These are phyloP conservation scores for Tieghemostelium lacteum DNA, from an alignment of 78 protist species.

Conservation along the genomic window DNA sequence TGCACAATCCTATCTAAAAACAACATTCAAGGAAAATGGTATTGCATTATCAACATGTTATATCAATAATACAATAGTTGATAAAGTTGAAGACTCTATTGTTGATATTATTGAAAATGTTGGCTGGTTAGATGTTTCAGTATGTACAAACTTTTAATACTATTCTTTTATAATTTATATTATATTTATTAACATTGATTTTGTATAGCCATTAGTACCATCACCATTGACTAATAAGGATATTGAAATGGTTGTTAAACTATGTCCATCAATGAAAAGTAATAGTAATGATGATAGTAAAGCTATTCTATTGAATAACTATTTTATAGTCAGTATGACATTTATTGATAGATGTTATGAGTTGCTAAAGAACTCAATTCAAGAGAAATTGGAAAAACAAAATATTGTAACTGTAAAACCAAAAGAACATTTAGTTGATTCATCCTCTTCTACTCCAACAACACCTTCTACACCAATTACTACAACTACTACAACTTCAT, in stretches of 20 bases:
- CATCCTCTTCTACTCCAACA: not conserved
- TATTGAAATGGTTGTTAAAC: constrained; percentile 7
- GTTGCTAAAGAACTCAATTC: constrained; percentile 28
- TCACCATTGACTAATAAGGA: constrained; percentile 50
- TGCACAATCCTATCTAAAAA: constrained; percentile 47
- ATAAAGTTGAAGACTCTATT: constrained; percentile 35
- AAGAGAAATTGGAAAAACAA: constrained; percentile 58
- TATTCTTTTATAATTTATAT: not conserved
- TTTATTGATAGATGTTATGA: constrained; percentile 62
- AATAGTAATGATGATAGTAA: not conserved
- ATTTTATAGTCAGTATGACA: constrained; percentile 35
- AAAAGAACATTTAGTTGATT: not conserved
- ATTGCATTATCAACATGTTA: constrained; percentile 28
- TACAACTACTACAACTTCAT: not conserved
- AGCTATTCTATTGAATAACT: constrained; percentile 43
- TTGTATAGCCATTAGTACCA: constrained; percentile 38
- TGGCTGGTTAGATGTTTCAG: constrained; percentile 51
- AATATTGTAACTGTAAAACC: not conserved
- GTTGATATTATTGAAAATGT: constrained; percentile 29
- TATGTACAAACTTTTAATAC: not conserved
- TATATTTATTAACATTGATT: not conserved
- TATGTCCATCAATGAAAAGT: constrained; percentile 47
- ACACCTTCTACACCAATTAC: not conserved
- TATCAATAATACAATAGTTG: constrained; percentile 13
- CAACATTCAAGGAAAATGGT: constrained; percentile 29